Conservation (phyloP, 1,284 basidiomycete species). For the Clitocybe nebularis region DNA sequence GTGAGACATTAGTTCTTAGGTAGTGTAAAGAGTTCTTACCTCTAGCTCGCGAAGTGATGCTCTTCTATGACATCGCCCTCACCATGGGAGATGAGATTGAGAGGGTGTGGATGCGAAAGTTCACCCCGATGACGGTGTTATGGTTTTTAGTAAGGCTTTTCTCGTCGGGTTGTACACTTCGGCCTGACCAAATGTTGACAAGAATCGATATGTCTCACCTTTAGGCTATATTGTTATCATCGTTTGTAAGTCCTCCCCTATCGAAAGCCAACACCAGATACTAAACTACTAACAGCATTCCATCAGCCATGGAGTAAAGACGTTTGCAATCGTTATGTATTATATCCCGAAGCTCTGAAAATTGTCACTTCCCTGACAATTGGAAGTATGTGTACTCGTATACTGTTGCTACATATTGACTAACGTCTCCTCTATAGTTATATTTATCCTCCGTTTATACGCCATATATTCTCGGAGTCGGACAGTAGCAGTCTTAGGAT, state of each 20-base stretch:
- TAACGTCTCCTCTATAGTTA: slow-evolving; percentile 16
- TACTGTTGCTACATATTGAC: not conserved
- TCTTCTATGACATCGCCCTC: slow-evolving; percentile 30
- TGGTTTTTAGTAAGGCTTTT: slow-evolving; percentile 25
- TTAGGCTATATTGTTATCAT: slow-evolving; percentile 30
- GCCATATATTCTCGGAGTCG: slow-evolving; percentile 26
- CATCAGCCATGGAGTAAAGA: slow-evolving; percentile 27
- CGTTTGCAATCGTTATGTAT: slow-evolving; percentile 28
- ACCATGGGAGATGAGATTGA: slow-evolving; percentile 31
- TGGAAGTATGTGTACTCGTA: slow-evolving; percentile 21
- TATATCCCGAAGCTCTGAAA: slow-evolving; percentile 31
- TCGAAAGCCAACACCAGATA: not conserved
- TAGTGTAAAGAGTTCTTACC: not conserved
- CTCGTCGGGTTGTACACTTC: not conserved
- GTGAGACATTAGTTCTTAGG: slow-evolving; percentile 12
- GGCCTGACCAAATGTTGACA: slow-evolving; percentile 7
- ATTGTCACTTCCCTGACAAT: slow-evolving; percentile 26
- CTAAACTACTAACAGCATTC: slow-evolving; percentile 21
- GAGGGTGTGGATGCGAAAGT: slow-evolving; percentile 26
- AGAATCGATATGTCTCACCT: slow-evolving; percentile 33
- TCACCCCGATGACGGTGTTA: slow-evolving; percentile 24
- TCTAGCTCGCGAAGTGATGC: slow-evolving; percentile 23
- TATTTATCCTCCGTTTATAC: slow-evolving; percentile 29
- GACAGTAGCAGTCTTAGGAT: slow-evolving; percentile 18
- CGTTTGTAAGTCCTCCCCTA: slow-evolving; percentile 21